Percentiles rank a stretch among this genome's conserved stretches.
Conservation (phyloP, 2,329 filamentous ascomycete genomes). For the Colletotrichum plurivorum region DNA sequence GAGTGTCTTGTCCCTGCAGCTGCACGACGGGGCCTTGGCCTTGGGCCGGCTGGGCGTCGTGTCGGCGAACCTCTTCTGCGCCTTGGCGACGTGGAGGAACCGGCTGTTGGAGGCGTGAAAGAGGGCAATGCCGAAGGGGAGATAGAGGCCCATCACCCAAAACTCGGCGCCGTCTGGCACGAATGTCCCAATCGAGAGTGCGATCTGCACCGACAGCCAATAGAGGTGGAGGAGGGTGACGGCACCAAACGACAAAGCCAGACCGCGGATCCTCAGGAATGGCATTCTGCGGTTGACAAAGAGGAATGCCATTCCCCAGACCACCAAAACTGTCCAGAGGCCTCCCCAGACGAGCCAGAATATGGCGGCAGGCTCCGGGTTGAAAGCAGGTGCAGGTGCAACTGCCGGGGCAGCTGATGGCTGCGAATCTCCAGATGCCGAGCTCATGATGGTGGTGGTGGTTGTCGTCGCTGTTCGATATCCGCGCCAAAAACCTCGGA, state of each 20-base stretch:
- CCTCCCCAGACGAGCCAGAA: slow-evolving; percentile 56
- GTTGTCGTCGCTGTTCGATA: background rate
- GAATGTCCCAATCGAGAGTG: slow-evolving; percentile 55
- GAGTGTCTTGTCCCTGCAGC: slow-evolving; percentile 45
- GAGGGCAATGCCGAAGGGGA: slow-evolving; percentile 75
- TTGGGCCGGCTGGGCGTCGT: slow-evolving; percentile 39
- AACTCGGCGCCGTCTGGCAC: slow-evolving; percentile 69
- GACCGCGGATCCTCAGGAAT: slow-evolving; percentile 54
- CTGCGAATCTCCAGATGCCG: background rate
- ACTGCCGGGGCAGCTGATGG: background rate
- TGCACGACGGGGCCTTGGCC: slow-evolving; percentile 36
- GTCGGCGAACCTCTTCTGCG: slow-evolving; percentile 56
- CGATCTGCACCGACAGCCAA: slow-evolving; percentile 57
- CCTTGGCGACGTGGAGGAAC: slow-evolving; percentile 70
- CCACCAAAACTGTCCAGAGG: slow-evolving; percentile 56
- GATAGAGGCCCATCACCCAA: slow-evolving; percentile 77
- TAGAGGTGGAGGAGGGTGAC: slow-evolving; percentile 58
- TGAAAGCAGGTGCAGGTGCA: slow-evolving; percentile 13
- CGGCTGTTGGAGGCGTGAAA: slow-evolving; percentile 76
- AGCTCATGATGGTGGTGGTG: slow-evolving; percentile 21
- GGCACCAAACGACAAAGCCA: slow-evolving; percentile 46
- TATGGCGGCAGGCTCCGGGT: slow-evolving; percentile 55
- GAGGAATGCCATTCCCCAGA: slow-evolving; percentile 57
- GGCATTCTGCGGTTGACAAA: slow-evolving; percentile 56
- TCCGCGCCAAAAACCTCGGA: background rate